Evolutionary conservation across 2,329 filamentous ascomycete genomes (phyloP), one percentile per base, ranked within the genome.

Genomic region (Tolypocladium tropicale): DNA sequence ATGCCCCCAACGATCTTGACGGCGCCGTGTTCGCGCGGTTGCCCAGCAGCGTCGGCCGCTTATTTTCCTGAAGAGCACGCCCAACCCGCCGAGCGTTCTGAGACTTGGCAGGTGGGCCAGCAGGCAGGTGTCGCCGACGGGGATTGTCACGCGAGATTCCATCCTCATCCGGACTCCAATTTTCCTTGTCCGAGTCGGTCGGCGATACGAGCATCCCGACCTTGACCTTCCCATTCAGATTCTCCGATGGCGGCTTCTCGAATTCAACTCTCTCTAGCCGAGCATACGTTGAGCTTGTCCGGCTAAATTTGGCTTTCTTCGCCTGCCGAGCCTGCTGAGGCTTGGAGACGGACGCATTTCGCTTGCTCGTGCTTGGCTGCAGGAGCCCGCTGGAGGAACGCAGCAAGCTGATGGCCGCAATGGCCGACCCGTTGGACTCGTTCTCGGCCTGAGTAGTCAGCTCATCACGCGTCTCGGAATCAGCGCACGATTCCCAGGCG

Each of bases 161-260:
- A 46, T 77, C 75, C 60, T 77, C 76, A 60, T 76, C 77, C 1
- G 77, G 85, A 65, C 76, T 82, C 81, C 90, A 95, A 67, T 97
- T 97, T 74, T 97, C 93, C 73, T 97, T 97, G 69, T 97, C 93
- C 1, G 90, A 96, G 65, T 96, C 92, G 52, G 69, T 60, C 7
- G 70, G 68, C 28, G 71, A 74, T 12, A 71, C 64, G 49, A 75
- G 61, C 64, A 70, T 70, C 6, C 69, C 70, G 18, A 73, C 65
- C 57, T 76, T 77, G 53, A 72, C 69, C 56, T 72, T 72, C 30
- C 66, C 56, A 12, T 55, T 52, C 33, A 58, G 60, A 34, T 62
- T 61, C 57, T 61, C 60, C 23, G 63, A 60, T 37, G 57, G 46
- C 9, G 18, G 55, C 52, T 67, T 71, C 30, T 63, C 65, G 10